Percentiles rank a stretch among this genome's conserved stretches.
Evolutionary conservation across 345 rosid genomes (phyloP).

Genomic region (Arabidopsis thaliana): TAIR10.1 NC_003074.8:23342001-23342500

Average conservation of each 20-base stretch:
- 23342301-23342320: conserved; percentile 3
- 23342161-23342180: not conserved
- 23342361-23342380: not conserved
- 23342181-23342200: not conserved
- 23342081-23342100: not conserved
- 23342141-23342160: not conserved
- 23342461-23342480: not conserved
- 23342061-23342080: not conserved
- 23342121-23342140: not conserved
- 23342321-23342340: not conserved
- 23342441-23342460: conserved; percentile 13
- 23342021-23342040: conserved; percentile 31
- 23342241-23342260: not conserved
- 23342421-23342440: conserved; percentile 23
- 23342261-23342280: not conserved
- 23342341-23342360: not conserved
- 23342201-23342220: not conserved
- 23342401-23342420: not conserved
- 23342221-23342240: not conserved
- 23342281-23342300: conserved; percentile 27
- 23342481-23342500: conserved; percentile 3
- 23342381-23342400: conserved; percentile 19
- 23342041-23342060: conserved; percentile 20
- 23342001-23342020: conserved; percentile 42
- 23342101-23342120: conserved; percentile 1